Evolutionary conservation across 2,329 filamentous ascomycete genomes (phyloP).

Genomic region (Lasiodiplodia sp.): DNA sequence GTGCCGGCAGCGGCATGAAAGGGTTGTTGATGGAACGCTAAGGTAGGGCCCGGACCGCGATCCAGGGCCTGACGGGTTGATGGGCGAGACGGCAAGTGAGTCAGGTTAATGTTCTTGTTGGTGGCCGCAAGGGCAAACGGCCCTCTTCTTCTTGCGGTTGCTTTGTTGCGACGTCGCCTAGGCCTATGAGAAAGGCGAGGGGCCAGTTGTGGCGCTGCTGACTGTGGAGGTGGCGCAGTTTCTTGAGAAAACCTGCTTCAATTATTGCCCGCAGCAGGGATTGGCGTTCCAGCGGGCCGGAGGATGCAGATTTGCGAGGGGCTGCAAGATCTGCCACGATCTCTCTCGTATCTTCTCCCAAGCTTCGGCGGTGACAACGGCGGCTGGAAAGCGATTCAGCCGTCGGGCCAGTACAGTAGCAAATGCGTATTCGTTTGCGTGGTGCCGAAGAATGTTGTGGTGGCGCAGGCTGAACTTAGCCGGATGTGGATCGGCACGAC

Average conservation of each 20-base stretch:
- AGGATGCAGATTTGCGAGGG: conserved; percentile 23
- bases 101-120: not conserved
- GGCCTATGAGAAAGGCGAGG: not conserved
- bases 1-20: conserved; percentile 8
- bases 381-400: not conserved
- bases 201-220: conserved; percentile 9
- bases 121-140: not conserved
- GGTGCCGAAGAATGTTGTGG: not conserved
- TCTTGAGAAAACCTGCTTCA: not conserved
- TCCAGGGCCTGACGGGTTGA: not conserved
- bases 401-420: not conserved
- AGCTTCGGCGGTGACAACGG: not conserved
- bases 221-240: conserved; percentile 19
- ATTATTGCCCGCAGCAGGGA: not conserved
- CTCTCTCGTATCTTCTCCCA: not conserved
- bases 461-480: not conserved
- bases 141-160: not conserved
- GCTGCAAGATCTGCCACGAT: not conserved
- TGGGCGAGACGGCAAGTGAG: conserved; percentile 15
- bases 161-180: not conserved
- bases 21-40: not conserved
- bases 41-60: not conserved
- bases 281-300: conserved; percentile 1
- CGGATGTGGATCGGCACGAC: conserved; percentile 7
- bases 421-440: not conserved